These are phyloP conservation scores for Barnettozyma siamensis DNA, from an alignment of 805 yeast species.

Conservation along the genomic window DNA sequence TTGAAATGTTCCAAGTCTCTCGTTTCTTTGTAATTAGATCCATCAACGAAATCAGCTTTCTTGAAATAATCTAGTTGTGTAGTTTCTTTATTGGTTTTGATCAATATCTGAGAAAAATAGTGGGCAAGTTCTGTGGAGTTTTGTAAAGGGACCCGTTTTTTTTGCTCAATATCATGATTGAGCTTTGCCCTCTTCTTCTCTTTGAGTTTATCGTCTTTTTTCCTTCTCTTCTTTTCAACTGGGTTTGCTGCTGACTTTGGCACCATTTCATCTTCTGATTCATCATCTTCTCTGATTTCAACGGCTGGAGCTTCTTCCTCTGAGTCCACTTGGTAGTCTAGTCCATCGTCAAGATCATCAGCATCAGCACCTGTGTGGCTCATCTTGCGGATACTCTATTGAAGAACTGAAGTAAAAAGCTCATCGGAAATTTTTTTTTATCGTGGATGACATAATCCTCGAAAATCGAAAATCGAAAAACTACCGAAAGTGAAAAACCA, in stretches of 20 bases:
- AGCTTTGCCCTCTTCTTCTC: conserved; percentile 62
- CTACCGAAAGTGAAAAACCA: too few species aligned
- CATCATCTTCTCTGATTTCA: conserved; percentile 27
- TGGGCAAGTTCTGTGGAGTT: conserved; percentile 62
- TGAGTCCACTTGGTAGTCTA: conserved; percentile 50
- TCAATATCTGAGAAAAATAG: conserved; percentile 53
- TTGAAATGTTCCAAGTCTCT: conserved; percentile 53
- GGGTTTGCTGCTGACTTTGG: conserved; percentile 7
- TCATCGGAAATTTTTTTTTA: not conserved
- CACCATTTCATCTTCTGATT: conserved; percentile 20
- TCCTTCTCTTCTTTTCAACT: conserved; percentile 21
- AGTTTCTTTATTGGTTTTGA: conserved; percentile 55
- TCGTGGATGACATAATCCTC: not conserved
- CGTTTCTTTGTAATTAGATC: conserved; percentile 48
- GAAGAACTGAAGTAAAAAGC: not conserved
- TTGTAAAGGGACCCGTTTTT: conserved; percentile 47
- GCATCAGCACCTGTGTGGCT: conserved; percentile 40
- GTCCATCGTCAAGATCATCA: conserved; percentile 78
- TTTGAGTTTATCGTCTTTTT: conserved; percentile 40
- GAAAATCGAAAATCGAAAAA: too few species aligned
- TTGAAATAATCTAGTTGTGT: conserved; percentile 69
- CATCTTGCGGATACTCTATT: conserved; percentile 2
- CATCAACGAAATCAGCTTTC: conserved; percentile 52
- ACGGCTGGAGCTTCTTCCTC: conserved; percentile 35
- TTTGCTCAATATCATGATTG: conserved; percentile 57